These are phyloP conservation scores for Rhododendron henanense DNA, from an alignment of 148 eudicot species.

Conservation along the genomic window DNA sequence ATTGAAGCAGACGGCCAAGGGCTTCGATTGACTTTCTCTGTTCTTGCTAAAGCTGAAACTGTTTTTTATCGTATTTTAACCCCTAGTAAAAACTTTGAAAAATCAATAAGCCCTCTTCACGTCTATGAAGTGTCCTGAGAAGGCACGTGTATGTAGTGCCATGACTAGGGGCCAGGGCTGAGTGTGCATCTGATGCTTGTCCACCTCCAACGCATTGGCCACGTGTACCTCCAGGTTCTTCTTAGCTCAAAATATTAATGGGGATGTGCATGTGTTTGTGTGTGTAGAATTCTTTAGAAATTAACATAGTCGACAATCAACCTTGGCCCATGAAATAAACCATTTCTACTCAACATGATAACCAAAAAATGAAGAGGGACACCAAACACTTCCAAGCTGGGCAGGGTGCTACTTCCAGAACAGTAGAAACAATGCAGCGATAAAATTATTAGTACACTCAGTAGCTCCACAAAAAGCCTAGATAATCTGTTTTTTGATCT, in stretches of 20 bases:
- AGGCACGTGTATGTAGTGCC: not conserved
- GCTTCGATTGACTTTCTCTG: not conserved
- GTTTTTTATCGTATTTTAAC: not conserved
- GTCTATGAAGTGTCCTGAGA: not conserved
- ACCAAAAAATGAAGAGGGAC: not conserved
- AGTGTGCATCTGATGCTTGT: not conserved
- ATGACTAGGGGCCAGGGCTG: not conserved
- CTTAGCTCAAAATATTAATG: not conserved
- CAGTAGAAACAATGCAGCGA: not conserved
- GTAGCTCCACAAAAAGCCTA: not conserved
- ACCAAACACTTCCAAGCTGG: not conserved
- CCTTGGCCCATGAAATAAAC: not conserved
- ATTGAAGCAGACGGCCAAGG: not conserved
- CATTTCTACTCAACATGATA: not conserved
- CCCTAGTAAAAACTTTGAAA: not conserved
- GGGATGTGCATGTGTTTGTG: not conserved
- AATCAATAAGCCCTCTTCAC: not conserved
- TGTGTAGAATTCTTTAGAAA: not conserved
- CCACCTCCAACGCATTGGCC: not conserved
- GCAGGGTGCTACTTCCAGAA: not conserved
- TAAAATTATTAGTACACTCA: not conserved
- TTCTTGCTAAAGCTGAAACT: not conserved
- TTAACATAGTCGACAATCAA: not conserved
- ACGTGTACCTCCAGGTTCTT: not conserved
- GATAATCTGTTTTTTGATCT: not conserved